Base-by-base conservation (phyloP, 2,329 filamentous ascomycete genomes). In the Incumbomyces delicatus region DNA sequence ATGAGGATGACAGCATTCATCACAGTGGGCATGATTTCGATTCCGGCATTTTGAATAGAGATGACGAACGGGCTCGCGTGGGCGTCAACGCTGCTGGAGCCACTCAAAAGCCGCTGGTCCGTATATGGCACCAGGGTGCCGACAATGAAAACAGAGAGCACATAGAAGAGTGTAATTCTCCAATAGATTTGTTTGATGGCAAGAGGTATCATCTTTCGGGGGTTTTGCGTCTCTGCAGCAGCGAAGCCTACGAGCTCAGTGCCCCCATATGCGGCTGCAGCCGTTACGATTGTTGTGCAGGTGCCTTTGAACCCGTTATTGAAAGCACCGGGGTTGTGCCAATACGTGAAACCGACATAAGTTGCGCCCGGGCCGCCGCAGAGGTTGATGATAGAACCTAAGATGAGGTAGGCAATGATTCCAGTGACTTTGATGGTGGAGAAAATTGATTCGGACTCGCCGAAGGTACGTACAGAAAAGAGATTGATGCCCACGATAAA, bases 361-460 rank as follows among this genome's bases (percentile, higher is more conserved):
- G 80, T 81, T 16, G 77, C 75, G 11, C 79, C 66, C 0, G 80
- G 79, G 5, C 82, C 85, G 41, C 87, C 89, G 38, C 87, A 89
- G 34, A 62, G 64, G 48, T 68, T 65, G 46, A 71, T 65, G 47
- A 94, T 78, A 46, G 94, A 80, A 7, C 85, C 88, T 3, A 94
- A 77, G 42, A 95, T 77, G 56, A 81, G 87, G 67, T 89, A 92
- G 48, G 83, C 85, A 50, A 92, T 82, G 14, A 94, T 78, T 32
- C 87, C 85, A 17, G 82, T 73, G 40, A 94, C 78, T 61, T 94
- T 94, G 65, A 94, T 68, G 42, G 87, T 78, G 43, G 83, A 81
- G 60, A 90, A 88, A 52, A 86, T 68, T 53, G 90, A 90, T 58
- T 92, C 86, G 29, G 85, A 85, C 63, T 92, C 86, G 55, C 85